Conservation (phyloP, 805 yeast species). For the Yamadazyma endophytica region DNA sequence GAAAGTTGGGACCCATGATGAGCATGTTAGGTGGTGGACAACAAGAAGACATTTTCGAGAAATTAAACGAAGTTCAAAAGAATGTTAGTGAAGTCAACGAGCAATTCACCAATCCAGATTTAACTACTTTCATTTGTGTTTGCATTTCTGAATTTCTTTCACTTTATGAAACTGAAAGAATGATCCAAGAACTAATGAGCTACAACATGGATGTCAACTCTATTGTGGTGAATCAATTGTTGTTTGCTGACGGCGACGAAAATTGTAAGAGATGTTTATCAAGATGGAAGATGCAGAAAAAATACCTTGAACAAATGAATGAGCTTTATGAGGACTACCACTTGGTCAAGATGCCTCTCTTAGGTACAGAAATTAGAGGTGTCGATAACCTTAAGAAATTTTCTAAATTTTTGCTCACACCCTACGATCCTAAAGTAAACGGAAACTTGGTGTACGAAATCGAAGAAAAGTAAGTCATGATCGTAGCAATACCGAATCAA, state of each 20-base stretch:
- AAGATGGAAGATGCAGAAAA: constrained; percentile 93
- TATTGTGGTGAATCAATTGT: constrained; percentile 89
- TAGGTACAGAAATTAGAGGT: constrained; percentile 95
- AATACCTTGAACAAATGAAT: constrained; percentile 90
- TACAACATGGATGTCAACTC: constrained; percentile 96
- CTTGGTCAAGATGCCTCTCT: constrained; percentile 89
- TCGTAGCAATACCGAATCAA: too few relatives aligned
- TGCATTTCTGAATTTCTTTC: constrained; percentile 97
- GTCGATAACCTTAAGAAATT: constrained; percentile 78
- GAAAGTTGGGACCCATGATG: constrained; percentile 87
- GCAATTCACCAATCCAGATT: constrained; percentile 93
- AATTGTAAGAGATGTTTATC: constrained; percentile 86
- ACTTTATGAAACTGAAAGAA: constrained; percentile 93
- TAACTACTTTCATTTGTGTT: constrained; percentile 93
- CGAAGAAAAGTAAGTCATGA: constrained; percentile 38
- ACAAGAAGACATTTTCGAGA: constrained; percentile 68
- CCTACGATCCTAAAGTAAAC: constrained; percentile 68
- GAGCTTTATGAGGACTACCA: constrained; percentile 98
- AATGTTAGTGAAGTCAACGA: constrained; percentile 85
- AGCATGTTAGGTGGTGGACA: constrained; percentile 67
- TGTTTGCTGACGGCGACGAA: constrained; percentile 77
- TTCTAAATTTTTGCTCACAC: constrained; percentile 73
- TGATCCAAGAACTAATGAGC: constrained; percentile 92
- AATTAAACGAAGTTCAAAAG: constrained; percentile 74
- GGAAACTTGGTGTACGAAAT: constrained; percentile 49